Conservation (phyloP, 202 grass and related monocot species). For the Panicum hallii region DNA sequence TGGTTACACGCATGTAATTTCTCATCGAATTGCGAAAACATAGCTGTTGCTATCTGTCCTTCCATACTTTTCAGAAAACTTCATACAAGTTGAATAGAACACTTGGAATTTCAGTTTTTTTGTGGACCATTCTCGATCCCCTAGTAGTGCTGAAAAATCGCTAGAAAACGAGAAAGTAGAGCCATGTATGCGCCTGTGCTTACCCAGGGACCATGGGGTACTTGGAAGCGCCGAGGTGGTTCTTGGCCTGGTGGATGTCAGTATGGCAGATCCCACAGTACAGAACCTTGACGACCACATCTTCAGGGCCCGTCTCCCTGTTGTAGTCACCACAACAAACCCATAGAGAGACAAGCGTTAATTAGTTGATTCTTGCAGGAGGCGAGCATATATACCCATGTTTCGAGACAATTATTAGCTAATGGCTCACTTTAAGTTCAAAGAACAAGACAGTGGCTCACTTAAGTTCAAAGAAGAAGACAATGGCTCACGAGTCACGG, state of each 20-base stretch:
- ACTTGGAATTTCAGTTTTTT: background rate
- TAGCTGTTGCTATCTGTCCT: background rate
- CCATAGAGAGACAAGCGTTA: background rate
- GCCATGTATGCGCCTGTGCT: background rate
- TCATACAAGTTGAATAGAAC: background rate
- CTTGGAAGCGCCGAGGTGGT: conserved; percentile 87
- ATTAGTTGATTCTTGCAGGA: background rate
- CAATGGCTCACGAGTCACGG: background rate
- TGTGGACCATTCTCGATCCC: background rate
- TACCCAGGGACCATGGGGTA: conserved; percentile 99
- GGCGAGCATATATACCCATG: background rate
- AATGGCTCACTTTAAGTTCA: too few species aligned
- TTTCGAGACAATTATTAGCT: background rate
- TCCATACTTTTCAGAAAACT: background rate
- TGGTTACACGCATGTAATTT: background rate
- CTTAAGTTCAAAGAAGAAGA: too few species aligned
- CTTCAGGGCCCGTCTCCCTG: conserved; percentile 78
- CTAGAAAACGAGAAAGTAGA: background rate
- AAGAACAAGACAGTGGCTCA: too few species aligned
- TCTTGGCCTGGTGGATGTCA: conserved; percentile 92
- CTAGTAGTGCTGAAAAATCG: background rate
- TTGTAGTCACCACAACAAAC: background rate
- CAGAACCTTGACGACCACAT: conserved; percentile 86
- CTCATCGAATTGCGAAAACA: background rate
- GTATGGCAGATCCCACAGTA: conserved; percentile 97